Base-by-base conservation (phyloP, 2,329 filamentous ascomycete species). In the Penicillium sp. region DNA sequence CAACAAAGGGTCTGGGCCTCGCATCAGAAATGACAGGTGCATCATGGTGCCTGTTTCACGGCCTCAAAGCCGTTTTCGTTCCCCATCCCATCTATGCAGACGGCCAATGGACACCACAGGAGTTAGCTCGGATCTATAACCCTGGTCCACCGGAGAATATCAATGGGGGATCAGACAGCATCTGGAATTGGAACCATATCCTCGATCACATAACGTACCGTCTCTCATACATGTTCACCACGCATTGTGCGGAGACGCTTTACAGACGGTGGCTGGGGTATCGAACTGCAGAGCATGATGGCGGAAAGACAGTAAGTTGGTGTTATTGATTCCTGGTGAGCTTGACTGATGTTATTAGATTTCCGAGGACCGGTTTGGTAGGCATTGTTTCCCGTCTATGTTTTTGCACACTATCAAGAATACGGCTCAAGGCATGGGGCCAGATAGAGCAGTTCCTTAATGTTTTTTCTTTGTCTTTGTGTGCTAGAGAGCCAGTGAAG, bases 1-100 rank as follows among this genome's bases (percentile, higher is more conserved):
- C 79, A 81, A 27, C 78, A 83, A 62, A 85, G 84, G 58, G 88
- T 86, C 71, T 86, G 79, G 71, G 91, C 87, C 87, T 92, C 89
- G 64, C 56, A 69, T 84, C 83, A 24, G 89, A 92, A 71, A 92
- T 92, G 89, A 91, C 88, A 74, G 88, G 88, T 1, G 81, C 87
- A 0, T 83, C 81, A 1, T 81, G 85, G 67, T 87, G 88, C 0
- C 77, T 92, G 5, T 88, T 91, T 62, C 88, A 90, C 65, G 88
- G 89, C 1, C 79, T 90, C 64, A 92, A 92, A 73, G 89, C 88
- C 21, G 86, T 90, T 0, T 90, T 87, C 63, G 79, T 78, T 2
- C 82, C 82, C 0, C 81, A 84, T 45, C 81, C 82, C 0, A 80
- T 83, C 13, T 83, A 80, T 65, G 77, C 83, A 31, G 82, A 84